Evolutionary conservation across 1,284 basidiomycete species (phyloP).

Genomic region (Ustilago nuda): DNA sequence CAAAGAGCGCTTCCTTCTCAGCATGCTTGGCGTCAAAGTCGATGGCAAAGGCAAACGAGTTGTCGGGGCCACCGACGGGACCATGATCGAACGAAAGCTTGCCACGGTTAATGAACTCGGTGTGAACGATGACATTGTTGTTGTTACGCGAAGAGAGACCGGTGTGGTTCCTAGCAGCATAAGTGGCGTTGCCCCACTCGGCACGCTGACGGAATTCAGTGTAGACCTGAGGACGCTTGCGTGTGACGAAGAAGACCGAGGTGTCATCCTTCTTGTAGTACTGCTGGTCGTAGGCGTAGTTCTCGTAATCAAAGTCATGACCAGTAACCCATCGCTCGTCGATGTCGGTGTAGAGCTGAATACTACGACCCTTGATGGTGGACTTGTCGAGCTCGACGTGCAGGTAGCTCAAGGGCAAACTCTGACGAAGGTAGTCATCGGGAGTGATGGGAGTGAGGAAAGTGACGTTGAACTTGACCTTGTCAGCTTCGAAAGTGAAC

Average conservation of each 20-base stretch:
- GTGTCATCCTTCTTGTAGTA: conserved; percentile 53
- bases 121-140: conserved; percentile 63
- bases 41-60: conserved; percentile 62
- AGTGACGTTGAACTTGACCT: conserved; percentile 62
- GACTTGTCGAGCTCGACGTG: conserved; percentile 57
- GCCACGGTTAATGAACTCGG: conserved; percentile 59
- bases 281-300: conserved; percentile 52
- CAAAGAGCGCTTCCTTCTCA: conserved; percentile 58
- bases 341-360: conserved; percentile 62
- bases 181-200: conserved; percentile 66
- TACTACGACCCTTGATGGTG: conserved; percentile 44
- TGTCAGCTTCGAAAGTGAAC: conserved; percentile 62
- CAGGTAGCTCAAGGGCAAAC: conserved; percentile 65
- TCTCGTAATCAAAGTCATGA: conserved; percentile 64
- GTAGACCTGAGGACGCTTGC: conserved; percentile 59
- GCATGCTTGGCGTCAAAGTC: conserved; percentile 59
- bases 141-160: conserved; percentile 61
- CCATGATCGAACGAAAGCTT: conserved; percentile 58
- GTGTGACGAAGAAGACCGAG: conserved; percentile 54
- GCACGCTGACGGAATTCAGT: conserved; percentile 66
- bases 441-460: conserved; percentile 66
- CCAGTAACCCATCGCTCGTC: conserved; percentile 66
- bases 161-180: conserved; percentile 55
- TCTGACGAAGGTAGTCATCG: conserved; percentile 64
- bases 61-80: conserved; percentile 59